phyloP scores from a whole-genome alignment of 768 basidiomycete species.

The Leccinum longicurvipes region DNA sequence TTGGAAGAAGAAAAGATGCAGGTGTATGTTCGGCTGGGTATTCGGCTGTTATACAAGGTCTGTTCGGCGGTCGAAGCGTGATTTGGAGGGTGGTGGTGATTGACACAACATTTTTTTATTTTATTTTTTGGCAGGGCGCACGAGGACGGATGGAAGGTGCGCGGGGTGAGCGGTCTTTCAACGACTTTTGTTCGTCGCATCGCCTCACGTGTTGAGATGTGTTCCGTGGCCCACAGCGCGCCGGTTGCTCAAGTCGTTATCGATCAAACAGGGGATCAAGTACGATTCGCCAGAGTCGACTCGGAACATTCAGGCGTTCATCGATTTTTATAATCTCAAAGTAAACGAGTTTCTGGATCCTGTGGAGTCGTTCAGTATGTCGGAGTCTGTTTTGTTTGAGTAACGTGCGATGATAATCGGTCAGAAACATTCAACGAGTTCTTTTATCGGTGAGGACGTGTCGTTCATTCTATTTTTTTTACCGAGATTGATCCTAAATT shows the following conservation, averaged over 20 bases:
- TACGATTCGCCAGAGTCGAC: slow-evolving; percentile 86
- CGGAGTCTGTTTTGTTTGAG: background rate
- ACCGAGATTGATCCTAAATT: slow-evolving; percentile 6
- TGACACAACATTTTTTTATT: background rate
- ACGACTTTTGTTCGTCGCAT: background rate
- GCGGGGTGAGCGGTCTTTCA: slow-evolving; percentile 50
- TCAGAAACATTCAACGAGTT: slow-evolving; percentile 91
- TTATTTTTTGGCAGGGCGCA: slow-evolving; percentile 67
- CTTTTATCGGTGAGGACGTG: slow-evolving; percentile 63
- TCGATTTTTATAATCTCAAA: slow-evolving; percentile 85
- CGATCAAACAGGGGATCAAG: slow-evolving; percentile 91
- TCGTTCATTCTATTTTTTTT: background rate
- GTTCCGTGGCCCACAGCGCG: slow-evolving; percentile 49
- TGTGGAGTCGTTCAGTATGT: slow-evolving; percentile 75
- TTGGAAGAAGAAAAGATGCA: slow-evolving; percentile 99
- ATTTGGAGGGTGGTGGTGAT: background rate
- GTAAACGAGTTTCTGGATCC: slow-evolving; percentile 83
- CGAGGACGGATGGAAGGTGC: slow-evolving; percentile 86
- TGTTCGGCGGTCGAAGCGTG: slow-evolving; percentile 1
- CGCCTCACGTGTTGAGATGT: background rate
- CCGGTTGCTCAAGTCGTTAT: slow-evolving; percentile 81
- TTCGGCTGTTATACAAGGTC: slow-evolving; percentile 86
- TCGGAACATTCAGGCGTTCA: slow-evolving; percentile 80
- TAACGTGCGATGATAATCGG: background rate
- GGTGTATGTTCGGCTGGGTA: slow-evolving; percentile 88